Base-by-base conservation (phyloP, 768 basidiomycete genomes). In the Mrakia frigida region DNA sequence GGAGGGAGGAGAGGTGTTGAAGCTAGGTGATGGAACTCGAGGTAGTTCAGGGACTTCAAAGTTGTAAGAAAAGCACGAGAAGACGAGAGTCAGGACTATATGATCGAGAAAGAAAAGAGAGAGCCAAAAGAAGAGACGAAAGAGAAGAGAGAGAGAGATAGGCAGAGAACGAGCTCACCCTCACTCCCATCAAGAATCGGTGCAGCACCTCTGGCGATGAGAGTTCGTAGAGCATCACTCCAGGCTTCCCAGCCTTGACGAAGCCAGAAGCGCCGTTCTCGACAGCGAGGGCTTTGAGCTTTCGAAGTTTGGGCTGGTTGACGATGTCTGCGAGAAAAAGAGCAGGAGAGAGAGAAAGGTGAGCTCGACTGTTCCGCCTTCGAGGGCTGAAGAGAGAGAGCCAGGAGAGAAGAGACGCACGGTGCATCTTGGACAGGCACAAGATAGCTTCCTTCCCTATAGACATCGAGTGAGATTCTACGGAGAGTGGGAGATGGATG, bases 381-480 rank as follows among this genome's bases (percentile, higher is more conserved):
- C 41, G 31, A 63, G n/a, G n/a, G n/a, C n/a, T n/a, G n/a, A n/a
- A n/a, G n/a, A n/a, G n/a, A n/a, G n/a, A n/a, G n/a, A n/a, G n/a
- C n/a, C n/a, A 33, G 56, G 43, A 31, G 2, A 2, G 10, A 25
- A 35, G 3, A 13, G 7, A 65, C 75, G 52, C 6, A 76, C 75
- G 75, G 35, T 76, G 75, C 75, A 76, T 76, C 52, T 76, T 76
- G 37, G 75, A 76, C 25, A 76, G n/a, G 52, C 75, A 76, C 21
- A 76, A 28, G 28, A 76, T 28, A 5, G 61, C 28, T 28, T 76
- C 75, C 16, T 72, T 70, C n/a, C 39, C 61, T n/a, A 16, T 6
- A 10, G 23, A 5, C 28, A 65, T 33, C 35, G 6, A 18, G 13
- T 43, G 23, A 25, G 46, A 35, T 0, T 18, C 28, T 9, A 14